Conservation (phyloP, 331 rosid genomes). For the Quercus tomentella region DNA sequence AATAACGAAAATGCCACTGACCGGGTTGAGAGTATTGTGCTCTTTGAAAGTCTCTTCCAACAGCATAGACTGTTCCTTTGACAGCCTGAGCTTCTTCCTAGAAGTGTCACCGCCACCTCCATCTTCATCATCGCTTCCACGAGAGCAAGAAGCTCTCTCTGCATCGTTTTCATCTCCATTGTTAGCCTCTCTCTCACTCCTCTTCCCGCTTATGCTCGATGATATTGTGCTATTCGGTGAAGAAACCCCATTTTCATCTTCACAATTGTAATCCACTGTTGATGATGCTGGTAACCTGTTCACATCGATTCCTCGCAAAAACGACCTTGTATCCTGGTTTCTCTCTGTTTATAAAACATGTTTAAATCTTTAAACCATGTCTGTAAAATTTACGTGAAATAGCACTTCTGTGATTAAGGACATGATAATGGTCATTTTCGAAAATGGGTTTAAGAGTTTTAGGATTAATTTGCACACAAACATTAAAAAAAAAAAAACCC, state of each 20-base stretch:
- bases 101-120: constrained; percentile 46
- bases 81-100: constrained; percentile 78
- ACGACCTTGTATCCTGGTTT: constrained; percentile 45
- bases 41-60: constrained; percentile 91
- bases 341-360: constrained; percentile 31
- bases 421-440: background rate
- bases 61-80: constrained; percentile 76
- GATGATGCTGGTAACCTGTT: constrained; percentile 20
- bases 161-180: constrained; percentile 53
- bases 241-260: constrained; percentile 69
- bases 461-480: too few relatives aligned
- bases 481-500: too few relatives aligned
- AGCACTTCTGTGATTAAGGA: constrained; percentile 4
- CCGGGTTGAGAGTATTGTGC: constrained; percentile 79
- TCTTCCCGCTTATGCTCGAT: constrained; percentile 77
- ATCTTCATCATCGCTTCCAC: constrained; percentile 54
- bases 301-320: constrained; percentile 38
- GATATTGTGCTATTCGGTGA: constrained; percentile 91
- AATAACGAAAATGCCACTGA: constrained; percentile 32
- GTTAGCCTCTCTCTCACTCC: constrained; percentile 62
- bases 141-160: constrained; percentile 66
- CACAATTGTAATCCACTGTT: constrained; percentile 23
- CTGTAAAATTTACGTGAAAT: background rate
- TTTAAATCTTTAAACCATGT: background rate
- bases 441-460: background rate